Base-by-base conservation (phyloP, 2,329 filamentous ascomycete species). In the Rhynchosporium agropyri region DNA sequence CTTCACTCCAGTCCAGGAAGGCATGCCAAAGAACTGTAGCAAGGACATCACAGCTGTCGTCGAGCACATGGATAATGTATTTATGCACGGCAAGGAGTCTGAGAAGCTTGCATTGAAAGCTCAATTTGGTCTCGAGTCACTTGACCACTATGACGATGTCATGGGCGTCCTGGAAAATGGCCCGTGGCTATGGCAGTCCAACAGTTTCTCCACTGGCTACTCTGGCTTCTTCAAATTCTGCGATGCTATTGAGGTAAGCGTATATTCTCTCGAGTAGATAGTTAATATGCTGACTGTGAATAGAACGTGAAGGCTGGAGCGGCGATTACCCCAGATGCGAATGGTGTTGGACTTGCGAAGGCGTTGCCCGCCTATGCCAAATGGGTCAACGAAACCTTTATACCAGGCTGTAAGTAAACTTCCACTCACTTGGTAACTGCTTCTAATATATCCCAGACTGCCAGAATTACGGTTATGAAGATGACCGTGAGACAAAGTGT, bases 1-100 rank as follows among this genome's bases (percentile, higher is more conserved):
- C 68, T 86, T 84, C 69, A 68, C 76, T 3, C 83, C 83, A 0
- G 77, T 86, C n/a, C 80, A 83, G 69, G 69, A 81, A 38, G 84
- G 83, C 7, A 85, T 86, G 82, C 79, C 84, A 5, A 71, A 77
- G 67, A 87, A 87, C 72, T 87, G 84, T 74, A 84, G 80, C 70
- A 75, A 70, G 2, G 83, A 85, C 69, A 74, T 85, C 36, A 72
- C 76, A 1, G 75, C 77, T 3, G 82, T 87, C 20, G 76, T 85
- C 43, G 77, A 82, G 8, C 75, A 86, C 66, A 76, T 86, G n/a
- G 84, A 87, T 70, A 75, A 73, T 58, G 76, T 81, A 31, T 75
- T 79, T 26, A 71, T 74, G 28, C 74, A 77, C 36, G 80, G 81
- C 15, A 79, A 76, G 1, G 73, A 73, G 9, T 74, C 76, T 8